Evolutionary conservation across 2,329 filamentous ascomycete genomes (phyloP), one percentile per base, ranked within the genome.

Genomic region (Xylariaceae sp.): DNA sequence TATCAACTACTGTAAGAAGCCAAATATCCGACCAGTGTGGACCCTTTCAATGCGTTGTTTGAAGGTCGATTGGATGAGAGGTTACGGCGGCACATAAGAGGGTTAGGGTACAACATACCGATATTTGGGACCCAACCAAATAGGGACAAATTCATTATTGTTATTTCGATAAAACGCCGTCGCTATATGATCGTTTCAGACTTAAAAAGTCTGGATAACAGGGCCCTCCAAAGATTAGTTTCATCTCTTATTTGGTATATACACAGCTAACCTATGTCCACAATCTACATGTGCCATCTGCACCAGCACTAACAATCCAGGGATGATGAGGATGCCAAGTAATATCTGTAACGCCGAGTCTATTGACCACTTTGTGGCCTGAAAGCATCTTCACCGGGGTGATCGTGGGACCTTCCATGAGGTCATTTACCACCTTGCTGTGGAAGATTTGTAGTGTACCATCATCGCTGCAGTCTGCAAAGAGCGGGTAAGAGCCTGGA

Each of bases 381-480:
- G 86, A 89, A 45, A 99, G 82, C 69, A 96, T 92, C 82, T 98
- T 99, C 62, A 99, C 83, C 7, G 95, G 95, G 48, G 98, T 95
- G 69, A 99, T 96, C 12, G 89, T 96, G 6, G 95, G 93, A 70
- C 96, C 96, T 79, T 96, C 92, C 85, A 99, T 91, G 73, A 96
- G 81, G 73, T 99, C 95, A 60, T 88, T 92, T 26, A 96, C 92
- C 24, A 98, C 94, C 76, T 94, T 96, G 54, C 92, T 94, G 73
- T 98, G 94, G 85, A 98, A 98, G 51, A 99, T 90, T 74, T 99
- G 95, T 64, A 98, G 78, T 17, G 89, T 92, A 24, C 95, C 95
- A 73, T 99, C 95, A 72, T 99, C 96, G 73, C 90, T 95, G 17
- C 92, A 92, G 72, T 98, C 94, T 0, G 93, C 95, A 70, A 99